phyloP scores from a whole-genome alignment of 768 basidiomycete genomes.

The Tulasnella sp. region DNA sequence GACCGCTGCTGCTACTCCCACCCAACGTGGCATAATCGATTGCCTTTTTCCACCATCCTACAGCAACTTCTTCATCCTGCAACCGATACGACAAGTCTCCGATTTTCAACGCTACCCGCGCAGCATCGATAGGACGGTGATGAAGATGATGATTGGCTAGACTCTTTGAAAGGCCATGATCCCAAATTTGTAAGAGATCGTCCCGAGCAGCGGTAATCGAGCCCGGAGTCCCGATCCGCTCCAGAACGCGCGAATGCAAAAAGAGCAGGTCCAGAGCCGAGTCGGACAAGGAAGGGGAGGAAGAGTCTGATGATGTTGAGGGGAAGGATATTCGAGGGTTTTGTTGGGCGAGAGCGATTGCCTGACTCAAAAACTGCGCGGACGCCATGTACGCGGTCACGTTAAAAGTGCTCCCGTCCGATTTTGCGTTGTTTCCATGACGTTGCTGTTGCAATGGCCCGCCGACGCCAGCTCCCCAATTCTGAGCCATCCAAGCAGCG shows the following conservation, averaged over 20 bases:
- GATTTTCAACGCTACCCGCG: slow-evolving; percentile 54
- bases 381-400: background rate
- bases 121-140: slow-evolving; percentile 32
- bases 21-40: slow-evolving; percentile 36
- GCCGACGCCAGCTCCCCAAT: slow-evolving; percentile 47
- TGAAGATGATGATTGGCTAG: slow-evolving; percentile 27
- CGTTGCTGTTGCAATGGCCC: background rate
- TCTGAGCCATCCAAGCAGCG: slow-evolving; percentile 61
- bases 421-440: slow-evolving; percentile 27
- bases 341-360: slow-evolving; percentile 6
- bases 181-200: slow-evolving; percentile 55
- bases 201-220: slow-evolving; percentile 48
- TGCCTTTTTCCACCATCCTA: slow-evolving; percentile 61
- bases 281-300: background rate
- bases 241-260: slow-evolving; percentile 50
- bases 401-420: slow-evolving; percentile 30
- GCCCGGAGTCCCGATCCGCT: slow-evolving; percentile 48
- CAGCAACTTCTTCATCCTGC: slow-evolving; percentile 45
- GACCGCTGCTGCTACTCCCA: background rate
- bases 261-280: slow-evolving; percentile 49
- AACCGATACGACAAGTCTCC: slow-evolving; percentile 57
- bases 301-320: background rate
- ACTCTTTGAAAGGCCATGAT: slow-evolving; percentile 29
- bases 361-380: slow-evolving; percentile 12
- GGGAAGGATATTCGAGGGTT: slow-evolving; percentile 4